Conservation (phyloP, 495 filamentous ascomycete species). For the Cercophora newfieldiana region DNA sequence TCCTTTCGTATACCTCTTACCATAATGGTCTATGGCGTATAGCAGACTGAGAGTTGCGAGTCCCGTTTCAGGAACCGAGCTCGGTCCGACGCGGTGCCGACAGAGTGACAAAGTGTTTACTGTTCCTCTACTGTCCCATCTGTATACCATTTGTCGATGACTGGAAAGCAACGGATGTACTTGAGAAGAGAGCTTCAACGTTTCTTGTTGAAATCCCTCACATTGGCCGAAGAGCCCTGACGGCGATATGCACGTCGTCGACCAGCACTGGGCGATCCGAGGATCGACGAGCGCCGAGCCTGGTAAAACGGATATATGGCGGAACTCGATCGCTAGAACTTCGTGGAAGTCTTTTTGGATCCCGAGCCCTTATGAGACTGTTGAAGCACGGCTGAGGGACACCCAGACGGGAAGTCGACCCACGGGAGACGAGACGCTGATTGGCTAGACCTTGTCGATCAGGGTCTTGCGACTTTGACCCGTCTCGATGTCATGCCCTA, state of each 20-base stretch:
- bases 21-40: too few relatives aligned
- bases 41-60: too few relatives aligned
- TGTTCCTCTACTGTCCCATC: too few relatives aligned
- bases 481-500: constrained; percentile 4
- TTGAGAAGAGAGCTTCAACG: not conserved
- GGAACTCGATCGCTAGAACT: not conserved
- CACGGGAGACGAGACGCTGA: constrained; percentile 9
- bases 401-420: constrained; percentile 27
- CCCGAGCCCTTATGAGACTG: not conserved
- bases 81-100: too few relatives aligned
- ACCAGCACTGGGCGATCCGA: not conserved
- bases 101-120: too few relatives aligned
- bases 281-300: not conserved
- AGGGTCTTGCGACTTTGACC: constrained; percentile 13
- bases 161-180: too few relatives aligned
- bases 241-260: not conserved
- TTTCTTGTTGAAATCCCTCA: not conserved
- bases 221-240: not conserved
- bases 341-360: not conserved
- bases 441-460: constrained; percentile 24
- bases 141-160: too few relatives aligned
- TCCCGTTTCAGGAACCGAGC: too few relatives aligned
- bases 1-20: too few relatives aligned
- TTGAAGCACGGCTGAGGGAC: not conserved
- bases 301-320: not conserved